Conservation (phyloP, 805 yeast species). For the Kluyveromyces siamensis region DNA sequence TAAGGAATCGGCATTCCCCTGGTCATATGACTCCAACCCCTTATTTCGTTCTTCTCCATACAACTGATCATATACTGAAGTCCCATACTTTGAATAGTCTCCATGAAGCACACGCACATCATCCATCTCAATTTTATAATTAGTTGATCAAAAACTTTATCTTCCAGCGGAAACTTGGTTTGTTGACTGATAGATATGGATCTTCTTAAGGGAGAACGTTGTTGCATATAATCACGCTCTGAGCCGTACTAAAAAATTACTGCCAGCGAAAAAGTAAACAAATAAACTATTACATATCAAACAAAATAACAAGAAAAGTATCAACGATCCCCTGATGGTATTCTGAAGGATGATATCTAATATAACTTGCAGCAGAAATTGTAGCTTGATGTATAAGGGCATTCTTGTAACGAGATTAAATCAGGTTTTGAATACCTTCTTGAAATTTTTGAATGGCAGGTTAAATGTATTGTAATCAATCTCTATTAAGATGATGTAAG, state of each 20-base stretch:
- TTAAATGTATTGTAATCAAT: no score
- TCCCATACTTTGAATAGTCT: conserved; percentile 32
- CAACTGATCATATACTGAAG: conserved; percentile 24
- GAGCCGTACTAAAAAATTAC: neutral
- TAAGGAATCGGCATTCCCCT: neutral
- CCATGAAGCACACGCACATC: conserved; percentile 27
- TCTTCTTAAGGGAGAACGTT: neutral
- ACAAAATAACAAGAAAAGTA: neutral
- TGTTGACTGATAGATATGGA: neutral
- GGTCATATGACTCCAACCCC: neutral
- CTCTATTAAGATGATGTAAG: no score
- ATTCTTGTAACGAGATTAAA: no score
- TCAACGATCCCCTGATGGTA: no score
- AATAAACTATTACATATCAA: neutral
- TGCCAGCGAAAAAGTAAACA: neutral
- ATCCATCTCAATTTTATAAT: neutral
- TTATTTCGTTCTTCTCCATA: conserved; percentile 6
- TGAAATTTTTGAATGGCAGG: no score
- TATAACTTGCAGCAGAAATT: no score
- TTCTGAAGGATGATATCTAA: no score
- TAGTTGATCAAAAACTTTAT: neutral
- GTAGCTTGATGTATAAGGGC: no score
- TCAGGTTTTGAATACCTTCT: no score
- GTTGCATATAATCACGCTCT: neutral
- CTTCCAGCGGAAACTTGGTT: neutral